These are phyloP conservation scores for Andrographis paniculata DNA, from an alignment of 305 asterid genomes.

Conservation along the genomic window DNA sequence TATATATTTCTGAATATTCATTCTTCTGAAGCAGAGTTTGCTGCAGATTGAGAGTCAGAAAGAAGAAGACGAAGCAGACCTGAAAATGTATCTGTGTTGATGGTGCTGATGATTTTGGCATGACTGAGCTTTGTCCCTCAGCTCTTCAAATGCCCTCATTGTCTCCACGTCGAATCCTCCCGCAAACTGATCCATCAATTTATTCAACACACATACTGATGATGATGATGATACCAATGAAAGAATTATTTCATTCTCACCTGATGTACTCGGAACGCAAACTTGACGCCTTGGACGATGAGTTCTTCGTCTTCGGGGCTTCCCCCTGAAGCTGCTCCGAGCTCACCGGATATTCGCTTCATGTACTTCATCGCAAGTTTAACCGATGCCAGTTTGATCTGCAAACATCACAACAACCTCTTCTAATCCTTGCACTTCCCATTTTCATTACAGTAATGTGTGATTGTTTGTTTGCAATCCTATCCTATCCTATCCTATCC, in stretches of 20 bases:
- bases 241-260: not conserved
- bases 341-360: slow-evolving; percentile 58
- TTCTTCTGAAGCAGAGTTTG: slow-evolving; percentile 64
- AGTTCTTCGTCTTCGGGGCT: slow-evolving; percentile 19
- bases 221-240: no score
- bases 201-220: no score
- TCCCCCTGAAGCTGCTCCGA: slow-evolving; percentile 43
- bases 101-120: slow-evolving; percentile 63
- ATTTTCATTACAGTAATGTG: no score
- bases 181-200: slow-evolving; percentile 51
- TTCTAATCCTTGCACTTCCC: no score
- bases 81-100: slow-evolving; percentile 44
- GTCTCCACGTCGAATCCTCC: slow-evolving; percentile 95
- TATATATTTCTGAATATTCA: no score
- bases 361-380: slow-evolving; percentile 68
- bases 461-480: not conserved
- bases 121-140: slow-evolving; percentile 69
- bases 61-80: slow-evolving; percentile 25
- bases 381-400: slow-evolving; percentile 73
- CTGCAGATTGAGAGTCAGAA: slow-evolving; percentile 41
- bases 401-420: not conserved
- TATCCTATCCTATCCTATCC: slow-evolving; percentile 32
- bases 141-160: slow-evolving; percentile 85
- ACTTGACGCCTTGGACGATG: slow-evolving; percentile 56
- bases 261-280: slow-evolving; percentile 49